Evolutionary conservation across 176 grass and related monocot species (phyloP), one percentile per base, ranked within the genome.

Genomic region (Hordeum marinum): DNA sequence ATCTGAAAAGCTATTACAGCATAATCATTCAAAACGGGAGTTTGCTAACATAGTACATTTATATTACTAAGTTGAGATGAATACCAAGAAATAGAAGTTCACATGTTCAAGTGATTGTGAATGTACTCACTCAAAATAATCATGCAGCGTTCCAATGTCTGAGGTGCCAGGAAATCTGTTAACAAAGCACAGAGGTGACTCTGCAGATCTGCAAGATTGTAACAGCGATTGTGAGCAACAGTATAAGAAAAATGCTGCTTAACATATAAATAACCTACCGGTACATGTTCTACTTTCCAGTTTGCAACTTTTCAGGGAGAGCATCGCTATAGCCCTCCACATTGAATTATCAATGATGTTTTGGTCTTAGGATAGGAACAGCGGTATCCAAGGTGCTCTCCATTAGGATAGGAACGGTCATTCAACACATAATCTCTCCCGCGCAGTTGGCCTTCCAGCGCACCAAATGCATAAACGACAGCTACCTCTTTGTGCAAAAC

Each of bases 201-300:
- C 31, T 42, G 87, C 85, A 42, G 91, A 93, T 77, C 96, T 98
- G 93, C 85, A 88, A 68, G 40, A 59, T 21, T 24, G 68, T 34
- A 80, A 79, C 37, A 73, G 72, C 57, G 35, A 78, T 64, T 85
- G 25, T 85, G 65, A 87, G 59, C 66, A 17, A 43, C 68, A 8
- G 76, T 24, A 78, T 48, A 65, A 45, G 2, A 24, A 40, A 62
- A 80, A 68, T 50, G 27, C 55, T n/a, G 37, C 46, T 46, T 46
- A 41, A 29, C 80, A 48, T 79, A 55, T 46, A 72, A 66, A 81
- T 35, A 66, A 6, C 83, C 14, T 87, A 92, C 95, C 95, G 90
- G 82, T 98, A 95, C 31, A 98, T 93, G 85, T 95, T 93, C 93
- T 93, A 98, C 75, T 95, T 98, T 79, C 93, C 96, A 82, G 87